Conservation (phyloP, 2,329 filamentous ascomycete genomes). For the Arthrobotrys pseudoclavata region DNA sequence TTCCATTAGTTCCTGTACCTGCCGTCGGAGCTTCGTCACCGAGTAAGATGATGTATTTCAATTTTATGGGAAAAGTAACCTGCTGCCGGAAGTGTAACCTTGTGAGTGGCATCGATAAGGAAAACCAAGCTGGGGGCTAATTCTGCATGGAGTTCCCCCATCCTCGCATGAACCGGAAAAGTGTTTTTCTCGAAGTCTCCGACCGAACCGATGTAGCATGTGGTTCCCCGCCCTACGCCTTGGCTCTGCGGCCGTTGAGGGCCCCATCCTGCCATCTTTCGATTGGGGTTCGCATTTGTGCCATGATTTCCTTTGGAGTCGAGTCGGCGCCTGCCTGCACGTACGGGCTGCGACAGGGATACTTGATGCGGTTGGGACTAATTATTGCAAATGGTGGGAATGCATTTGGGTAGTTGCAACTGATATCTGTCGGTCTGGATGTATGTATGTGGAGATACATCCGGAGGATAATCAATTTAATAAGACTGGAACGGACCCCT, state of each 20-base stretch:
- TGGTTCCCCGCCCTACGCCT: constrained; percentile 58
- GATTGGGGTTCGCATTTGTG: constrained; percentile 34
- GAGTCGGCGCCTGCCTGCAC: constrained; percentile 18
- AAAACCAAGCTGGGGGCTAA: constrained; percentile 16
- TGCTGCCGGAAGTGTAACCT: constrained; percentile 34
- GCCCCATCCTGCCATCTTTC: constrained; percentile 17
- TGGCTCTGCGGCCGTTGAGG: constrained; percentile 43
- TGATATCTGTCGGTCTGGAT: neutral
- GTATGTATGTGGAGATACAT: neutral
- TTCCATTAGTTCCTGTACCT: constrained; percentile 42
- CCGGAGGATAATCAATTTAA: neutral
- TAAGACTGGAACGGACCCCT: constrained; percentile 13
- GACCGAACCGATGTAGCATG: constrained; percentile 61
- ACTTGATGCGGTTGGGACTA: constrained; percentile 37
- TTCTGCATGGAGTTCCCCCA: constrained; percentile 59
- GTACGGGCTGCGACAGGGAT: constrained; percentile 47
- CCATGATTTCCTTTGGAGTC: constrained; percentile 36
- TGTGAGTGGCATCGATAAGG: constrained; percentile 10
- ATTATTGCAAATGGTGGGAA: constrained; percentile 8
- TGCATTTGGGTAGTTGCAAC: neutral
- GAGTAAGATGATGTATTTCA: constrained; percentile 42
- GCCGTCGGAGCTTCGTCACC: constrained; percentile 47
- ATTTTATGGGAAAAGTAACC: constrained; percentile 14
- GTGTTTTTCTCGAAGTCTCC: constrained; percentile 55
- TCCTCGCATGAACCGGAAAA: constrained; percentile 48